Percentiles rank a stretch among this genome's conserved stretches.
Evolutionary conservation across 106 monocot species (phyloP).

Genomic region (Acorus gramineus): DNA sequence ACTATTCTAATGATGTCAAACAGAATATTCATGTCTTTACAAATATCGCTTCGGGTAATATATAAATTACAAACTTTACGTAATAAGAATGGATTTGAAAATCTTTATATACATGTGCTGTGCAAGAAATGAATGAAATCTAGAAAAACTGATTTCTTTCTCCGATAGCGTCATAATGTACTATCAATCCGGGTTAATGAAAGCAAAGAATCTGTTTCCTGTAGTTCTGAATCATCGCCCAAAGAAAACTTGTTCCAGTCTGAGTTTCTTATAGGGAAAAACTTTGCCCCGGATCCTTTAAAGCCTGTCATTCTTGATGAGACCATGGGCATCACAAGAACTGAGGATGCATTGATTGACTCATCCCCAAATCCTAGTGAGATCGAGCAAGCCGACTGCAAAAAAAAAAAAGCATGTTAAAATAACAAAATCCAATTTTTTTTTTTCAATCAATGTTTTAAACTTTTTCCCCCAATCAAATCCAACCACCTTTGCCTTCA

Average conservation of each 20-base stretch:
- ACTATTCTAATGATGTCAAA: too few species aligned
- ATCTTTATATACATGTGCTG: too few species aligned
- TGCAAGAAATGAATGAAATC: too few species aligned
- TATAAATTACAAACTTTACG: too few species aligned
- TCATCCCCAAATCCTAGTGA: constrained; percentile 70
- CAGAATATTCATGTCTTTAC: too few species aligned
- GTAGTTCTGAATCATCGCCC: constrained; percentile 26
- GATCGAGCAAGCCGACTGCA: constrained; percentile 67
- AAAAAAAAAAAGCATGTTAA: not conserved
- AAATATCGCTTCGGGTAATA: too few species aligned
- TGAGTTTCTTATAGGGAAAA: constrained; percentile 22
- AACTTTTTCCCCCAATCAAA: not conserved
- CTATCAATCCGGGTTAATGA: constrained; percentile 9
- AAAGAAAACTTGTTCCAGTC: constrained; percentile 23
- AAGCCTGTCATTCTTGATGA: constrained; percentile 79
- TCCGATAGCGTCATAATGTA: too few species aligned
- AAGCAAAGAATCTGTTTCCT: constrained; percentile 37
- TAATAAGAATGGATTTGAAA: too few species aligned
- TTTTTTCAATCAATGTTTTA: not conserved
- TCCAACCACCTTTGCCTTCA: constrained; percentile 65
- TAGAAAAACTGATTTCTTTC: too few species aligned
- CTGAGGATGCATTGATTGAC: constrained; percentile 73
- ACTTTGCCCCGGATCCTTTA: constrained; percentile 48
- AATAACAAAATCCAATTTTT: not conserved
- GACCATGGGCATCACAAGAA: constrained; percentile 93